These are phyloP conservation scores for Podaxis mareebaensis DNA, from an alignment of 768 basidiomycete genomes.

Conservation along the genomic window DNA sequence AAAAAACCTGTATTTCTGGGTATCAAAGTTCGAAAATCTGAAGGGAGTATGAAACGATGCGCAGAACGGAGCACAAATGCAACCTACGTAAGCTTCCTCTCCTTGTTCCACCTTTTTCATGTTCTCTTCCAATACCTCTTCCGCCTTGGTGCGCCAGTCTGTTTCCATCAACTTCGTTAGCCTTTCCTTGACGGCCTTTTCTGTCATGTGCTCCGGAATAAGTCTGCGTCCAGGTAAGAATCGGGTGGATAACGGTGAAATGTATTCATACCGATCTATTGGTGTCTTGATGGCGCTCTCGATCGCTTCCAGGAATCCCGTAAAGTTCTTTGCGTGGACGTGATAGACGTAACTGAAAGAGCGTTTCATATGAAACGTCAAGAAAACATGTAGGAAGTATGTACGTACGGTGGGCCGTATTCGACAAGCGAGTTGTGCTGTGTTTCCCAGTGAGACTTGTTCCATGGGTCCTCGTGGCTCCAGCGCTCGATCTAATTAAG, in stretches of 20 bases:
- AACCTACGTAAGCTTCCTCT: conserved; percentile 19
- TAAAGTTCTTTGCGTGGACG: conserved; percentile 27
- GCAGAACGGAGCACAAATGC: not conserved
- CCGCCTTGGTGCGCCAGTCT: conserved; percentile 31
- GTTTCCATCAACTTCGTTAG: conserved; percentile 27
- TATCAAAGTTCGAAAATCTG: conserved; percentile 15
- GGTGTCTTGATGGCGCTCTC: conserved; percentile 26
- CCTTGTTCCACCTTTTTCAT: conserved; percentile 17
- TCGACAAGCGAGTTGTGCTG: conserved; percentile 31
- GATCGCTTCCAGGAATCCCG: conserved; percentile 30
- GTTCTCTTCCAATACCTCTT: conserved; percentile 21
- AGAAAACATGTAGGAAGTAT: conserved; percentile 1
- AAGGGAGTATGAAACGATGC: not conserved
- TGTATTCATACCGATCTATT: conserved; percentile 27
- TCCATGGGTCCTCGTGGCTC: conserved; percentile 26
- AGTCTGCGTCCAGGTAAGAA: conserved; percentile 19
- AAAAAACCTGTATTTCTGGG: not conserved
- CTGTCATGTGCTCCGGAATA: conserved; percentile 32
- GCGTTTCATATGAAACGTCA: not conserved
- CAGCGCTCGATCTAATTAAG: conserved; percentile 24
- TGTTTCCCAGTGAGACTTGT: conserved; percentile 28
- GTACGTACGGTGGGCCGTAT: conserved; percentile 30
- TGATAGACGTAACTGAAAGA: conserved; percentile 32
- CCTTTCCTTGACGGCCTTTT: conserved; percentile 26
- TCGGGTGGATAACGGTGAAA: not conserved